Evolutionary conservation across 75 land plant species (phyloP).

Genomic region (Pseudotsuga menziesii): DNA sequence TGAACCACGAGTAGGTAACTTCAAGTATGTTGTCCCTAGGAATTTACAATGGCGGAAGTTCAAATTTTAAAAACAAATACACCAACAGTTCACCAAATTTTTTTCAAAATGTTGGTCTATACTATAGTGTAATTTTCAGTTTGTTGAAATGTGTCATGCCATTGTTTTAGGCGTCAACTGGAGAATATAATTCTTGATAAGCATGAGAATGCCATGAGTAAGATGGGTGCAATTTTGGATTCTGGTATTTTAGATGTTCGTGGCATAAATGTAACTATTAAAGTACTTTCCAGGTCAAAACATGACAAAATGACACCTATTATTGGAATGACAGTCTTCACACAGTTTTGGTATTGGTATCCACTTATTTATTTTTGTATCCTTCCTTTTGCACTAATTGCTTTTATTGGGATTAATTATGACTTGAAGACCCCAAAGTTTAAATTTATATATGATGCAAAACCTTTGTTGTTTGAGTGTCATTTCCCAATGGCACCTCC

Average conservation of each 20-base stretch:
- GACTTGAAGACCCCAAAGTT: constrained; percentile 45
- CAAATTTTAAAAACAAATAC: not conserved
- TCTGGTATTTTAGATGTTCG: constrained; percentile 46
- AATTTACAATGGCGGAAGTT: not conserved
- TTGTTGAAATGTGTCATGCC: not conserved
- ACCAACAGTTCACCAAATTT: not conserved
- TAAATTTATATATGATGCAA: constrained; percentile 30
- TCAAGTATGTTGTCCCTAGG: constrained; percentile 14
- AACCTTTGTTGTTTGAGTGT: constrained; percentile 47
- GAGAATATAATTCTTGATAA: constrained; percentile 49
- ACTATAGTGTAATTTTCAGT: not conserved
- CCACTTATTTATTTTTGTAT: constrained; percentile 43
- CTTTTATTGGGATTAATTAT: constrained; percentile 47
- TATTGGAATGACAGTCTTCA: constrained; percentile 54
- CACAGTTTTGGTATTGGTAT: constrained; percentile 56
- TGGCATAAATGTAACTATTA: constrained; percentile 45
- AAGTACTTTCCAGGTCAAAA: constrained; percentile 37
- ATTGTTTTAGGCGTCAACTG: constrained; percentile 30
- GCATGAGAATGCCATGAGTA: constrained; percentile 55
- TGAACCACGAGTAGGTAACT: constrained; percentile 33
- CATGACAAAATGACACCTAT: constrained; percentile 47
- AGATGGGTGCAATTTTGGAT: constrained; percentile 53
- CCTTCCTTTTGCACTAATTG: constrained; percentile 43
- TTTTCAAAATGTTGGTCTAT: not conserved
- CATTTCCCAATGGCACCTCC: constrained; percentile 43